A percentile compares a stretch with the other conserved stretches of the same genome.
Evolutionary conservation across 768 basidiomycete genomes (phyloP).

Genomic region (Cyclocybe aegerita): DNA sequence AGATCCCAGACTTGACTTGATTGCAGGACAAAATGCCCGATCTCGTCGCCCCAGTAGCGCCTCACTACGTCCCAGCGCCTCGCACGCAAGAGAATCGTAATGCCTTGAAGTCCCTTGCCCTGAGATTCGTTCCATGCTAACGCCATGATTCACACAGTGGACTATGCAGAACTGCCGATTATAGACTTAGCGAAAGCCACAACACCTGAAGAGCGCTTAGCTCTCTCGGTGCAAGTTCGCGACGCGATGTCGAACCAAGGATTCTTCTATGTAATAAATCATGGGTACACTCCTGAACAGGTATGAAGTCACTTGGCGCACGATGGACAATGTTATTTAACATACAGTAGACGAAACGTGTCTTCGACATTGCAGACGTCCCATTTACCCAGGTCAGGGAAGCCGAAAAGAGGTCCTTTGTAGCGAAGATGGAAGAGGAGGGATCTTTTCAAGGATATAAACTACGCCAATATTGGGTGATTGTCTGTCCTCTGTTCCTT

Average conservation of each 20-base stretch:
- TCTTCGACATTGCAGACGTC: constrained; percentile 49
- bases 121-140: neutral
- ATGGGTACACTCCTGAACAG: constrained; percentile 40
- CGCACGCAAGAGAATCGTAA: constrained; percentile 16
- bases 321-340: too few relatives aligned
- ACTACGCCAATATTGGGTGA: constrained; percentile 51
- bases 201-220: constrained; percentile 34
- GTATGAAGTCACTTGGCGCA: constrained; percentile 17
- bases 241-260: constrained; percentile 46
- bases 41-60: constrained; percentile 7
- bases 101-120: neutral
- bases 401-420: constrained; percentile 43
- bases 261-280: constrained; percentile 50
- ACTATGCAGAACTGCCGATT: constrained; percentile 48
- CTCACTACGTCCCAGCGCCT: constrained; percentile 19
- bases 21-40: too few relatives aligned
- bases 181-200: constrained; percentile 48
- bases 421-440: constrained; percentile 34
- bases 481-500: constrained; percentile 1
- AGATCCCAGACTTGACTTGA: too few relatives aligned
- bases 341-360: constrained; percentile 36
- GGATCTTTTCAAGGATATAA: constrained; percentile 60
- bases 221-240: constrained; percentile 37
- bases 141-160: constrained; percentile 20
- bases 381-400: constrained; percentile 39